These are phyloP conservation scores for Musa acuminata DNA, from an alignment of 176 grass and related monocot species.

Conservation along the genomic window DNA sequence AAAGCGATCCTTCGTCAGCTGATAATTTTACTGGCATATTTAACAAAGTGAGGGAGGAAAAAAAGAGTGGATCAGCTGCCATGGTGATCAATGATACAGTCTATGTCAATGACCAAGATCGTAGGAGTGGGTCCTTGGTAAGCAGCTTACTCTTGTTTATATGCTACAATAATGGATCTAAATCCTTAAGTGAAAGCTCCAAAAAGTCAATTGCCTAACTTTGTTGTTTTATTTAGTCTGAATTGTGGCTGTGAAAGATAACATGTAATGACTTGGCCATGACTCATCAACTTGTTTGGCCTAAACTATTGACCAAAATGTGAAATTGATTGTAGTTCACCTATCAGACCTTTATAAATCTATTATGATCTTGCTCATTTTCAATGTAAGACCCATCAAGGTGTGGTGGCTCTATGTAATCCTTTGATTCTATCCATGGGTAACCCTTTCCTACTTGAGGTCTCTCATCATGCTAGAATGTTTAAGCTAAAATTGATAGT, in stretches of 20 bases:
- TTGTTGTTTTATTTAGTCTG: background rate
- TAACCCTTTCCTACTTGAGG: no score
- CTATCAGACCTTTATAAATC: no score
- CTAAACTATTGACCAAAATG: no score
- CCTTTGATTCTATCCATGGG: no score
- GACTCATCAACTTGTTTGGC: no score
- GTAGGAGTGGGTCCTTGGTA: slow-evolving; percentile 45
- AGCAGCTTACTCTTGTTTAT: slow-evolving; percentile 4
- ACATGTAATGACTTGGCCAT: no score
- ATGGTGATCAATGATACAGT: slow-evolving; percentile 25
- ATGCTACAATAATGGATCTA: background rate
- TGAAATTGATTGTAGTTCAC: no score
- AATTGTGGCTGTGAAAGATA: background rate
- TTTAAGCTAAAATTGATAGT: no score
- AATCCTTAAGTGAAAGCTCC: background rate
- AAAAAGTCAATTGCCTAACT: background rate
- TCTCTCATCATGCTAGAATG: no score
- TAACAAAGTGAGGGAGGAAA: slow-evolving; percentile 82
- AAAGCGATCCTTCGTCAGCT: slow-evolving; percentile 72
- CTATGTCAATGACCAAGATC: slow-evolving; percentile 20
- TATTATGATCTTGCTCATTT: no score
- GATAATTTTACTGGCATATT: slow-evolving; percentile 91
- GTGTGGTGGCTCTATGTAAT: no score
- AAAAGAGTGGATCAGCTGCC: slow-evolving; percentile 38
- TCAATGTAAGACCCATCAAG: no score